phyloP scores from a whole-genome alignment of 2,329 filamentous ascomycete genomes.

The Tolypocladium pustulatum region DNA sequence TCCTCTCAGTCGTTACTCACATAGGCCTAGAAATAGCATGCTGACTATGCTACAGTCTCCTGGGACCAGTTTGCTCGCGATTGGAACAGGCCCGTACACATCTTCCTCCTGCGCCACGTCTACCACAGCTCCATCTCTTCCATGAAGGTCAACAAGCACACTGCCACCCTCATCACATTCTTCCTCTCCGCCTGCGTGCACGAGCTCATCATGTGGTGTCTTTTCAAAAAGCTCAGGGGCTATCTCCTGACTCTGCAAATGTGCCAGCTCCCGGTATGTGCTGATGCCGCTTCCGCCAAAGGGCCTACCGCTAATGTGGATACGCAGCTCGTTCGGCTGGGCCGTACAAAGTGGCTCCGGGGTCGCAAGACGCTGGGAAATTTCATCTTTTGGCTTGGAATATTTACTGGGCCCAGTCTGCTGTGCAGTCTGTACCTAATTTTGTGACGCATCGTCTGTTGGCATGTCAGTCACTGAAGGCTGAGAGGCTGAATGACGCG shows the following conservation, averaged over 20 bases:
- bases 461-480: neutral
- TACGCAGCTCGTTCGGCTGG: conserved; percentile 48
- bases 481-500: neutral
- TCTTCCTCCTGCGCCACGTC: conserved; percentile 67
- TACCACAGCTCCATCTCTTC: conserved; percentile 70
- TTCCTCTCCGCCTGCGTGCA: conserved; percentile 61
- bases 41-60: conserved; percentile 27
- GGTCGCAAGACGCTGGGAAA: conserved; percentile 57
- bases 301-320: neutral
- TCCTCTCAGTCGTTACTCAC: neutral
- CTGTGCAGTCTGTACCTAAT: conserved; percentile 51
- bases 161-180: conserved; percentile 68
- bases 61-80: conserved; percentile 73
- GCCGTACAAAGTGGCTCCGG: conserved; percentile 55
- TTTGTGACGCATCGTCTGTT: conserved; percentile 22
- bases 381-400: conserved; percentile 65
- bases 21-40: neutral
- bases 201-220: conserved; percentile 69
- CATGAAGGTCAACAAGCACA: conserved; percentile 57
- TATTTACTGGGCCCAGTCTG: conserved; percentile 67
- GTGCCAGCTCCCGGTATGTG: conserved; percentile 53
- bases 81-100: conserved; percentile 70
- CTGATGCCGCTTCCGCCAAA: too few relatives aligned
- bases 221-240: conserved; percentile 68
- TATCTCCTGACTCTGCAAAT: conserved; percentile 67